Conservation (phyloP, 2,329 filamentous ascomycete species). For the Botryotinia narcissicola region DNA sequence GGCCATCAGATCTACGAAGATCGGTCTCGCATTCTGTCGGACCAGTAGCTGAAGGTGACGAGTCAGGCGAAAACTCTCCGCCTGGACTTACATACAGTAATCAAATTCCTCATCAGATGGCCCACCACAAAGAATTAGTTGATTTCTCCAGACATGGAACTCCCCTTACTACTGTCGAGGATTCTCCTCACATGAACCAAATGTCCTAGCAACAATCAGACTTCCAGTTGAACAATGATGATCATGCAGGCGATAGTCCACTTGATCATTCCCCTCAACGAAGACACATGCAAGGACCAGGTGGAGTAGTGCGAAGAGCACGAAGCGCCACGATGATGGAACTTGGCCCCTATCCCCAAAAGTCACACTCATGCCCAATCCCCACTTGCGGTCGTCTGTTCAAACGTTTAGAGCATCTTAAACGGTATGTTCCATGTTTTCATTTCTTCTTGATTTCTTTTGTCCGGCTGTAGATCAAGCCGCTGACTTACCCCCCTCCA, state of each 20-base stretch:
- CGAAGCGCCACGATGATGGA: conserved; percentile 96
- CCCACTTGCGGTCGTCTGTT: conserved; percentile 95
- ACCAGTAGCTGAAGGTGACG: conserved; percentile 76
- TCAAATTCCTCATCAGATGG: conserved; percentile 60
- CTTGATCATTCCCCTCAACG: conserved; percentile 59
- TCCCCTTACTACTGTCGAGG: conserved; percentile 81
- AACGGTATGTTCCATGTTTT: conserved; percentile 71
- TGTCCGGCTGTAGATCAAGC: conserved; percentile 40
- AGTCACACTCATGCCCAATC: conserved; percentile 99
- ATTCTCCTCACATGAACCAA: conserved; percentile 71
- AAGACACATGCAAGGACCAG: conserved; percentile 66
- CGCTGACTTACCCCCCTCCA: conserved; percentile 53
- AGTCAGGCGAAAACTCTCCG: conserved; percentile 75
- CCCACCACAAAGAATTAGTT: conserved; percentile 75
- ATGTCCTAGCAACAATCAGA: conserved; percentile 70
- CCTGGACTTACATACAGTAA: conserved; percentile 72
- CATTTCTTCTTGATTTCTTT: conserved; percentile 36
- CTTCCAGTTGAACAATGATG: conserved; percentile 62
- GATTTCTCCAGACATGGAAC: conserved; percentile 88
- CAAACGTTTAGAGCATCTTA: conserved; percentile 98
- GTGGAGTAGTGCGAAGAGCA: conserved; percentile 81
- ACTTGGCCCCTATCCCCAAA: conserved; percentile 91
- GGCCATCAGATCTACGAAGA: conserved; percentile 84
- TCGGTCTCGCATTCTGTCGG: conserved; percentile 87
- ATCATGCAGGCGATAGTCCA: conserved; percentile 57